phyloP scores from a whole-genome alignment of 306 rosid species.

The Hippophae tibetana region DNA sequence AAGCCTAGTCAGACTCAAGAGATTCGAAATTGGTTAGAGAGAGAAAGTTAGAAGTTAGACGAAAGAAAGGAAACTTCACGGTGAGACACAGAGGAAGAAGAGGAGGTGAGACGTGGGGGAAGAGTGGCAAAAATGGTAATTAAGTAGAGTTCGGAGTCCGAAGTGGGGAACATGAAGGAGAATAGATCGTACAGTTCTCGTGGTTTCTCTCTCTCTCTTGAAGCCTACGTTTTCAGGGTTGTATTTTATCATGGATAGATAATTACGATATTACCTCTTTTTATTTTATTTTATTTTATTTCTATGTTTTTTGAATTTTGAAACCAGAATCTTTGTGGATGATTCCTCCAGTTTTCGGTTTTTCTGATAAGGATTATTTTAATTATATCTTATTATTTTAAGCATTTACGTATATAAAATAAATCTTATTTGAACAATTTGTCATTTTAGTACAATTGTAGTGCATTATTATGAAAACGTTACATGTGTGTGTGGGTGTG shows the following conservation, averaged over 20 bases:
- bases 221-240: constrained; percentile 38
- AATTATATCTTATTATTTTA: too few relatives aligned
- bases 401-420: too few relatives aligned
- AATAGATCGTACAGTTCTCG: constrained; percentile 15
- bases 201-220: constrained; percentile 32
- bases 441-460: too few relatives aligned
- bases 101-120: constrained; percentile 14
- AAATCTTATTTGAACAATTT: too few relatives aligned
- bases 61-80: constrained; percentile 21
- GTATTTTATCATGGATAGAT: constrained; percentile 20
- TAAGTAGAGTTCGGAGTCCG: constrained; percentile 20
- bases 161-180: constrained; percentile 32
- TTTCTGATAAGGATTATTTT: too few relatives aligned
- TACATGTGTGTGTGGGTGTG: too few relatives aligned
- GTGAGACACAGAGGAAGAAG: constrained; percentile 2
- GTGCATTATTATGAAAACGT: too few relatives aligned
- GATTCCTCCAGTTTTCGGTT: too few relatives aligned
- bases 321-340: too few relatives aligned
- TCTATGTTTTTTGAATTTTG: too few relatives aligned
- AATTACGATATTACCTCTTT: too few relatives aligned
- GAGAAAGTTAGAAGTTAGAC: constrained; percentile 6
- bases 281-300: too few relatives aligned
- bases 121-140: constrained; percentile 49
- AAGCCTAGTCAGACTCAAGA: background rate
- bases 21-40: background rate